These are phyloP conservation scores for Persicaria tinctoria DNA, from an alignment of 148 eudicot genomes.

Conservation along the genomic window DNA sequence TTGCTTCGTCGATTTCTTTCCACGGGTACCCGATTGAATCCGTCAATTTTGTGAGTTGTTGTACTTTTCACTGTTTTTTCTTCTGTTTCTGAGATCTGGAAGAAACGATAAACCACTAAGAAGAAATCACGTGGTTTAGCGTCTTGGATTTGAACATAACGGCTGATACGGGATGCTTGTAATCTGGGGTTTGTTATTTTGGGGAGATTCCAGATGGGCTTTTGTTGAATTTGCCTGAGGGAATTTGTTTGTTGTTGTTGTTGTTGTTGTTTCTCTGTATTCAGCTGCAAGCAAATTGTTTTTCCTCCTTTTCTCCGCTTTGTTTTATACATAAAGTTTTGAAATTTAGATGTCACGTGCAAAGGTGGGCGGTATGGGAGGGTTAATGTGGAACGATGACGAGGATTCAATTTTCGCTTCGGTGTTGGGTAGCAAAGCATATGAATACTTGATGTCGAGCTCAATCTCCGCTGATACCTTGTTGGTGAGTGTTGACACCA, in stretches of 20 bases:
- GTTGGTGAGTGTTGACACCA: constrained; percentile 43
- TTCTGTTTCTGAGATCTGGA: constrained; percentile 7
- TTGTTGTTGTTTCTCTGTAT: neutral
- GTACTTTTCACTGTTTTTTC: neutral
- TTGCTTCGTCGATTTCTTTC: neutral
- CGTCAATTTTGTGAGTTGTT: neutral
- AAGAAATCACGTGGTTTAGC: constrained; percentile 6
- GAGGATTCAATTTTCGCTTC: constrained; percentile 72
- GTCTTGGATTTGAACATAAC: constrained; percentile 6
- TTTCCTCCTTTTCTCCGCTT: neutral
- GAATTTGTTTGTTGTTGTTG: constrained; percentile 10
- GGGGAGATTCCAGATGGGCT: constrained; percentile 7
- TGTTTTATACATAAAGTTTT: neutral
- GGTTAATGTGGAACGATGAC: constrained; percentile 49
- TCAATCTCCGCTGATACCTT: constrained; percentile 63
- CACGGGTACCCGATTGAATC: constrained; percentile 5
- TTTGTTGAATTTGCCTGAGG: constrained; percentile 6
- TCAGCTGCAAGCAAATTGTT: constrained; percentile 2
- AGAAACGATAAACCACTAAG: neutral
- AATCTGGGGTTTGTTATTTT: neutral
- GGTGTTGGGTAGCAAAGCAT: constrained; percentile 65
- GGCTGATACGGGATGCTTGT: neutral
- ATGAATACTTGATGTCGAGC: constrained; percentile 59
- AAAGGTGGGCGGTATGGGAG: constrained; percentile 34
- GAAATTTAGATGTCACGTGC: constrained; percentile 29